Conservation (phyloP, 2,329 filamentous ascomycete genomes). For the Xylaria sp. region DNA sequence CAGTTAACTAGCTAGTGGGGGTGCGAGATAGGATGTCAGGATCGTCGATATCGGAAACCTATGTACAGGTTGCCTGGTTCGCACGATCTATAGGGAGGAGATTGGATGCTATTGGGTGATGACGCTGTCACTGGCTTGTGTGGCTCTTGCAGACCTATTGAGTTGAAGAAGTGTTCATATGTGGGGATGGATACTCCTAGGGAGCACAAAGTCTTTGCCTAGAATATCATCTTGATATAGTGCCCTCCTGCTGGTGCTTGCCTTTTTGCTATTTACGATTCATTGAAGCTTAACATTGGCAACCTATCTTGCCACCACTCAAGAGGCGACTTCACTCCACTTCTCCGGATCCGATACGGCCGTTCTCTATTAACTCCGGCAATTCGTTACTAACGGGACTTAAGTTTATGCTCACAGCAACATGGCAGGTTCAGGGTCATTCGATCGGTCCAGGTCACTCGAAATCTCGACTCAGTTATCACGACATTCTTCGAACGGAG, state of each 20-base stretch:
- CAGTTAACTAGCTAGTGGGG: background rate
- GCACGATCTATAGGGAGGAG: background rate
- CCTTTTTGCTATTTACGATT: background rate
- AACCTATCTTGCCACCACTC: background rate
- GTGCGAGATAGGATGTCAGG: background rate
- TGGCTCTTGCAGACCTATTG: slow-evolving; percentile 3
- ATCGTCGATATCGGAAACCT: slow-evolving; percentile 6
- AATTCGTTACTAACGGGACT: background rate
- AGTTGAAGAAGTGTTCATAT: slow-evolving; percentile 7
- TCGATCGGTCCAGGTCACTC: slow-evolving; percentile 11
- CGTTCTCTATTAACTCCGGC: background rate
- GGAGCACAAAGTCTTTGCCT: background rate
- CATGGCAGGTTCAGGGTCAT: slow-evolving; percentile 25
- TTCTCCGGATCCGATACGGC: background rate
- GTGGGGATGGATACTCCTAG: background rate
- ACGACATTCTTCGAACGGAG: slow-evolving; percentile 22
- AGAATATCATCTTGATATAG: background rate
- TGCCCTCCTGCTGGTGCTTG: background rate
- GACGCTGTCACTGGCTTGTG: background rate
- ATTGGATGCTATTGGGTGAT: background rate
- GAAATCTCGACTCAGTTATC: slow-evolving; percentile 21
- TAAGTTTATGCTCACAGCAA: background rate
- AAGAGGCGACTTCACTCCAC: background rate
- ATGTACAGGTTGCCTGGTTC: background rate
- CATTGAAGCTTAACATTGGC: background rate